These are phyloP conservation scores for Pterocarpus santalinus DNA, from an alignment of 306 rosid genomes.

Conservation along the genomic window DNA sequence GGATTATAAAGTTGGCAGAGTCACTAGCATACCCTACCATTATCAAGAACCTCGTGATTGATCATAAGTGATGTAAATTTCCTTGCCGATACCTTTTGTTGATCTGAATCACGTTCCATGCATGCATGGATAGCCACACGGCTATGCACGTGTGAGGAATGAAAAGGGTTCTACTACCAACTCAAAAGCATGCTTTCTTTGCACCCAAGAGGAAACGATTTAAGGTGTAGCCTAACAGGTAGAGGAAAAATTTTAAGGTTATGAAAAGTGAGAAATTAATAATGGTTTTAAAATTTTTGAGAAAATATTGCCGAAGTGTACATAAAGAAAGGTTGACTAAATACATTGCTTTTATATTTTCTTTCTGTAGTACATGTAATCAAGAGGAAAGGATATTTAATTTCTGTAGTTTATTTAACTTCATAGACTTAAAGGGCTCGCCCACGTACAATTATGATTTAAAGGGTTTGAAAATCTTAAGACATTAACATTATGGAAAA, in stretches of 20 bases:
- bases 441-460: too few relatives aligned
- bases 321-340: too few relatives aligned
- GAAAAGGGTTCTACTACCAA: constrained; percentile 54
- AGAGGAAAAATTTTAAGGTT: too few relatives aligned
- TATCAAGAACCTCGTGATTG: constrained; percentile 62
- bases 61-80: constrained; percentile 23
- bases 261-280: too few relatives aligned
- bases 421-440: too few relatives aligned
- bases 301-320: too few relatives aligned
- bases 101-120: constrained; percentile 54
- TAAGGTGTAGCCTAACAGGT: background rate
- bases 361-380: too few relatives aligned
- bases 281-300: too few relatives aligned
- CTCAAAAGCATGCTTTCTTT: constrained; percentile 45
- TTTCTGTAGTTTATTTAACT: too few relatives aligned
- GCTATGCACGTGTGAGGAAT: constrained; percentile 68
- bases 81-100: constrained; percentile 41
- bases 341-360: too few relatives aligned
- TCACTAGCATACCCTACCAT: constrained; percentile 12
- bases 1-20: constrained; percentile 19
- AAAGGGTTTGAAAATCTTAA: background rate
- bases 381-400: too few relatives aligned
- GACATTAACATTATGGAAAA: background rate
- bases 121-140: constrained; percentile 46
- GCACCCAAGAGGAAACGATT: background rate